Evolutionary conservation across 306 rosid genomes (phyloP).

Genomic region (Medicago ruthenica): DNA sequence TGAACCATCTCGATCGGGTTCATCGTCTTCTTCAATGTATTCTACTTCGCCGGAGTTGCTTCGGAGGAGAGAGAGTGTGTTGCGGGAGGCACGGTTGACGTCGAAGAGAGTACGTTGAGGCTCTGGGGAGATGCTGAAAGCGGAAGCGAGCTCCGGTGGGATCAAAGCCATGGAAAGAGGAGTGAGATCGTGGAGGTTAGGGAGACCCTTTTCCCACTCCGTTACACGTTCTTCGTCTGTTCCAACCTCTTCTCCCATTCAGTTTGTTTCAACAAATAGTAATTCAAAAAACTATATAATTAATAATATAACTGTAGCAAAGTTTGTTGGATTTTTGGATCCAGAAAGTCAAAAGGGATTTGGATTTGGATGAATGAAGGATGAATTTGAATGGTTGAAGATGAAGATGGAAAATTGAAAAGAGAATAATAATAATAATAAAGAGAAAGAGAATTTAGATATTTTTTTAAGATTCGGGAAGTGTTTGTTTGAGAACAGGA

Average conservation of each 20-base stretch:
- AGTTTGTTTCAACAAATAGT: too few species aligned
- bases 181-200: slow-evolving; percentile 62
- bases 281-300: too few species aligned
- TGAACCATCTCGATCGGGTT: slow-evolving; percentile 52
- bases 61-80: slow-evolving; percentile 70
- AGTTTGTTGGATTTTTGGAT: slow-evolving; percentile 31
- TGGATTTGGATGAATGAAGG: not conserved
- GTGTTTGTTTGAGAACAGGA: slow-evolving; percentile 7
- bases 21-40: slow-evolving; percentile 50
- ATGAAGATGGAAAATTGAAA: not conserved
- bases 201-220: slow-evolving; percentile 88
- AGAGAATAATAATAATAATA: not conserved
- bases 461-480: slow-evolving; percentile 37
- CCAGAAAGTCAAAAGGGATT: slow-evolving; percentile 1
- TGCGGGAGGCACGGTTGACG: slow-evolving; percentile 80
- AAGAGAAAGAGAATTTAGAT: slow-evolving; percentile 2
- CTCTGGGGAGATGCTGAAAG: slow-evolving; percentile 84
- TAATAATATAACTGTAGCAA: too few species aligned
- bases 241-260: slow-evolving; percentile 80
- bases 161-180: slow-evolving; percentile 77
- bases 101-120: slow-evolving; percentile 61
- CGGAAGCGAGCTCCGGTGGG: slow-evolving; percentile 80
- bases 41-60: slow-evolving; percentile 10
- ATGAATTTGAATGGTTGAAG: not conserved
- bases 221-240: slow-evolving; percentile 66